Evolutionary conservation across 108 stramenopile genomes (phyloP), one percentile per base, ranked within the genome.

Genomic region (Nitzschia putrida): DNA sequence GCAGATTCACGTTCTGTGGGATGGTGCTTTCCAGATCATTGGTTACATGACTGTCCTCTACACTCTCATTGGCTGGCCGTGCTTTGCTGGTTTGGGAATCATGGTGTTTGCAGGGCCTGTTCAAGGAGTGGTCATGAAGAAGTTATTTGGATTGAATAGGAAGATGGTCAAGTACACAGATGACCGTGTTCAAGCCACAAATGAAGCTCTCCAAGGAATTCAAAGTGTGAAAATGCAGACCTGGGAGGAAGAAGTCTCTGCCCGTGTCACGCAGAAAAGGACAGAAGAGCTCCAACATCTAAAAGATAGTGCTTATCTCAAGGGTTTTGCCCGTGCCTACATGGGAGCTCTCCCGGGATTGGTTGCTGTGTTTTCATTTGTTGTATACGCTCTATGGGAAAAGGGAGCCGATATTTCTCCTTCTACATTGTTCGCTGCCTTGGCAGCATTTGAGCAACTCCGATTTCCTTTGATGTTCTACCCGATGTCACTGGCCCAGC

Each of bases 161-260:
- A 68, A 58, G 18, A 87, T 92, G 77, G 88, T 87, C 47, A 83
- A 81, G 69, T 63, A 78, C 51, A 94, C 94, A 7, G 92, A 97
- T 70, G 68, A 69, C 25, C 82, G 97, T 34, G 86, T 96, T 37
- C 90, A 94, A 74, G 66, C 88, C 14, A 80, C 84, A 45, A 96
- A 96, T 63, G 97, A 97, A 77, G 90, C 90, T 11, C 41, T 97
- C 41, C 92, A 93, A 73, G 94, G 96, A 38, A 95, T 97, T 66
- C 76, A 89, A 55, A 85, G 88, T 49, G 80, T 97, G 58, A 97
- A 97, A 68, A 90, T 91, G 84, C 93, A 95, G 53, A 88, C 90
- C 16, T 97, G 95, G 95, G 97, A 97, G 67, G 80, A 71, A 21
- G 73, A 89, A 23, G 88, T 96, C 58, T 67, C 64, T 29, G 63